Evolutionary conservation across 179 eudicot species (phyloP), one percentile per base, ranked within the genome.

Genomic region (Pouteria campechiana): DNA sequence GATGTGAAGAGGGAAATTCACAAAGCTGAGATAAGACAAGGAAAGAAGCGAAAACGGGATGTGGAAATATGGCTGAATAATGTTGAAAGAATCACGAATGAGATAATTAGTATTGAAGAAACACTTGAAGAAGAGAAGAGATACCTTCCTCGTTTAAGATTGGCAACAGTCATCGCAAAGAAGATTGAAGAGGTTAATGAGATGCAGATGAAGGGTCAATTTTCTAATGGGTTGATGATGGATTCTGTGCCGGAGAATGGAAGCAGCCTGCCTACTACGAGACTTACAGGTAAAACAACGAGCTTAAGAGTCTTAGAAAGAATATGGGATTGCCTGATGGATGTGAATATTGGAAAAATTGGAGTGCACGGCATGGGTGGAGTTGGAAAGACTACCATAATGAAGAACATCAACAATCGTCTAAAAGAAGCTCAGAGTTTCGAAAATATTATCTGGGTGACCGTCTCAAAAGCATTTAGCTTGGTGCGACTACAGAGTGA

Each of bases 341-440:
- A 52, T 15, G 69, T 3, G 23, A 32, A 19, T 13, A 44, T 41
- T 25, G 46, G 41, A 25, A 45, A 17, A 18, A 53, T 68, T n/a
- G 74, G 78, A 32, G 50, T 75, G 20, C 58, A 71, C 35, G 82
- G 82, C 12, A 45, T 61, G 41, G 72, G 60, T 7, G 78, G 78
- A 39, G 68, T 75, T 15, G 82, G 82, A 7, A 75, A 75, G 52
- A 68, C 78, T 3, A 66, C 63, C 5, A 35, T 75, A 6, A 70
- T 64, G 28, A 58, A 42, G 40, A 50, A 38, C 2, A 45, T 75
- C 15, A 67, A 75, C 49, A 75, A 75, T 44, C 32, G 49, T 34
- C 52, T 75, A 10, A 44, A 7, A 1, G 68, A 67, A 43, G 19
- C 56, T 8, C 24, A 23, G 17, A 35, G 32, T 24, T 70, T 67